Evolutionary conservation across 2,329 filamentous ascomycete species (phyloP).

Genomic region (Didymella pinodella): DNA sequence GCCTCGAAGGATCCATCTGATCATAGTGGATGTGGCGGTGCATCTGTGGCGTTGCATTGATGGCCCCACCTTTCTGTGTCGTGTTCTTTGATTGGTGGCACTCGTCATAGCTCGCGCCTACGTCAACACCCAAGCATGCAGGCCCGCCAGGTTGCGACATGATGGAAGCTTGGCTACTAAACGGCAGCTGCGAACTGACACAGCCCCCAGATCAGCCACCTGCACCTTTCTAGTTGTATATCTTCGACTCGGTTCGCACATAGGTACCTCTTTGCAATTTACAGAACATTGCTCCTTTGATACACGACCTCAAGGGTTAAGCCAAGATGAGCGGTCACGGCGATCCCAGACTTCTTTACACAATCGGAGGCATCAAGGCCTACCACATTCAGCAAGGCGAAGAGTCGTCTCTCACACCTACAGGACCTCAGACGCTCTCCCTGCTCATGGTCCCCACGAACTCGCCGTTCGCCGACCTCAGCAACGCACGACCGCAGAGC

Average conservation of each 20-base stretch:
- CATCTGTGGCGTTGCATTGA: neutral
- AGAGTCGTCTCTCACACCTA: constrained; percentile 81
- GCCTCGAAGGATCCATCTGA: constrained; percentile 2
- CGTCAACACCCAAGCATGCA: constrained; percentile 8
- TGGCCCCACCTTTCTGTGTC: neutral
- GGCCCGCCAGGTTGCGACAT: constrained; percentile 17
- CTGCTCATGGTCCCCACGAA: constrained; percentile 95
- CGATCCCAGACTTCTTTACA: constrained; percentile 64
- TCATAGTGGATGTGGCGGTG: neutral
- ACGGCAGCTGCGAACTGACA: constrained; percentile 10
- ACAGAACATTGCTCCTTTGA: neutral
- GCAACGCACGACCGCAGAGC: constrained; percentile 64
- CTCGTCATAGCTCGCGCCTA: constrained; percentile 7
- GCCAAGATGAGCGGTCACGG: constrained; percentile 59
- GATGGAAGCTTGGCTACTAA: constrained; percentile 9
- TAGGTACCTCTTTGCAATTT: neutral
- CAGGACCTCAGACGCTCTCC: constrained; percentile 88
- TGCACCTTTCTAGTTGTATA: constrained; percentile 7
- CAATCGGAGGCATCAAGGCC: constrained; percentile 83
- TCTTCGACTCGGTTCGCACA: neutral
- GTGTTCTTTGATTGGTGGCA: constrained; percentile 11
- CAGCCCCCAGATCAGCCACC: constrained; percentile 20
- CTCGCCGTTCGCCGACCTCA: constrained; percentile 68
- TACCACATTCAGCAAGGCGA: constrained; percentile 90
- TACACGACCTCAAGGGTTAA: neutral